Conservation (phyloP, 441 rosid genomes). For the Monsonia emarginata region DNA sequence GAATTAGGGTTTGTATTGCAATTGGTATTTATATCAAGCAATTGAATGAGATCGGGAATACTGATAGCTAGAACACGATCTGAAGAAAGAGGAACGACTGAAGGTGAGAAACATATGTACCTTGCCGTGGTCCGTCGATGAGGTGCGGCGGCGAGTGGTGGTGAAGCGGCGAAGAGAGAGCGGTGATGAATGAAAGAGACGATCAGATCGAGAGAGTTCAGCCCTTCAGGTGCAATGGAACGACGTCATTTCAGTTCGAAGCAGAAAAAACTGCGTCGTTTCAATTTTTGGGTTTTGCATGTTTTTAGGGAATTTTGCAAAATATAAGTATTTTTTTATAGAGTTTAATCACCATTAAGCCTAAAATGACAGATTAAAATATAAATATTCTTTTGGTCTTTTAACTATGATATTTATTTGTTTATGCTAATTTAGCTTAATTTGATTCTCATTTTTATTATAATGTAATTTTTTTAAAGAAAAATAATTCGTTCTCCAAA, state of each 20-base stretch:
- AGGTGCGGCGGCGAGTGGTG: neutral
- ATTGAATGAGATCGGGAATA: neutral
- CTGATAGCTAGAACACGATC: neutral
- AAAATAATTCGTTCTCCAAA: too few relatives aligned
- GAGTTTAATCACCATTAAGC: too few relatives aligned
- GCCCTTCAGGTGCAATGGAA: neutral
- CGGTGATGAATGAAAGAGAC: too few relatives aligned
- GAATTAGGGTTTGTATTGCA: neutral
- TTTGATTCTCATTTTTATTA: too few relatives aligned
- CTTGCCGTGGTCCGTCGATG: neutral
- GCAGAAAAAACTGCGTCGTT: neutral
- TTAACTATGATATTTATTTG: too few relatives aligned
- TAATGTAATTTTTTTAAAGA: too few relatives aligned
- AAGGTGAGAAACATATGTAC: neutral
- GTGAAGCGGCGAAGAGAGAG: neutral
- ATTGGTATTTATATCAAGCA: neutral
- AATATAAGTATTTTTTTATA: too few relatives aligned
- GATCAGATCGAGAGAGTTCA: neutral
- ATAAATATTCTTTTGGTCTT: too few relatives aligned
- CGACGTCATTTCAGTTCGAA: neutral
- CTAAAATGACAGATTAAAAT: too few relatives aligned
- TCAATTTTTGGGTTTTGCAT: too few relatives aligned
- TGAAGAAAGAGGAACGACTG: neutral
- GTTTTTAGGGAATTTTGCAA: too few relatives aligned
- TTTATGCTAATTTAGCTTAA: too few relatives aligned